Evolutionary conservation across 2,329 filamentous ascomycete genomes (phyloP).

Genomic region (Juglanconis sp.): DNA sequence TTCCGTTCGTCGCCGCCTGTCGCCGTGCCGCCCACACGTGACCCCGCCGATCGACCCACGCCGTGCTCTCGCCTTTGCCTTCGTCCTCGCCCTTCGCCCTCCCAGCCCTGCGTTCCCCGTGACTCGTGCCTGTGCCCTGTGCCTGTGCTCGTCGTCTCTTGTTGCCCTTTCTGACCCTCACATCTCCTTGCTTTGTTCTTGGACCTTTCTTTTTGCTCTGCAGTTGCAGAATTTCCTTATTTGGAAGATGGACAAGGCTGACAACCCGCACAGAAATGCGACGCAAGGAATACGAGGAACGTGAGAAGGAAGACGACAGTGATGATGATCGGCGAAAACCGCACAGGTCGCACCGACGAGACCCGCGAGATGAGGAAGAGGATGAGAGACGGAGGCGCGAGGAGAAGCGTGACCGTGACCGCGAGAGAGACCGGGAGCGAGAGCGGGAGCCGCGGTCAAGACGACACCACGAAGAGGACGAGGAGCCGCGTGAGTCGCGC

Average conservation of each 20-base stretch:
- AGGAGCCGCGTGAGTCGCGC: conserved; percentile 28
- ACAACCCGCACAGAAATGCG: conserved; percentile 32
- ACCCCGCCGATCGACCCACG: conserved; percentile 16
- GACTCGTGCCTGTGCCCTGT: conserved; percentile 18
- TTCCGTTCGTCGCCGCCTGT: conserved; percentile 12
- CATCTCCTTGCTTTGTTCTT: conserved; percentile 11
- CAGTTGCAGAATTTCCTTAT: conserved; percentile 9
- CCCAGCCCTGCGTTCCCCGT: conserved; percentile 14
- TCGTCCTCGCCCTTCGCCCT: conserved; percentile 4
- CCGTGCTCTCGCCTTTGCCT: conserved; percentile 12
- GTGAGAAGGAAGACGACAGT: conserved; percentile 11
- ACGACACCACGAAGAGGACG: conserved; percentile 25
- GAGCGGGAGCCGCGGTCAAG: conserved; percentile 29
- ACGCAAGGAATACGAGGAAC: conserved; percentile 38
- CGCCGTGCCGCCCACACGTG: conserved; percentile 18
- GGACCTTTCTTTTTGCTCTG: conserved; percentile 9
- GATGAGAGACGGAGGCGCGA: conserved; percentile 33
- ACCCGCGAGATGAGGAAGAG: conserved; percentile 30
- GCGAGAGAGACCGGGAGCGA: conserved; percentile 25
- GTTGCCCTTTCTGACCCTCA: conserved; percentile 9
- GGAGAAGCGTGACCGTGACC: conserved; percentile 26
- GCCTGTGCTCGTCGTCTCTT: conserved; percentile 19
- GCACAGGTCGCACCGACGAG: conserved; percentile 25
- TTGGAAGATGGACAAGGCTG: conserved; percentile 20
- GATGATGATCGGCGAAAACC: conserved; percentile 24